Evolutionary conservation across 208 protist species (phyloP).

Genomic region (Trichomonas gallinae): DNA sequence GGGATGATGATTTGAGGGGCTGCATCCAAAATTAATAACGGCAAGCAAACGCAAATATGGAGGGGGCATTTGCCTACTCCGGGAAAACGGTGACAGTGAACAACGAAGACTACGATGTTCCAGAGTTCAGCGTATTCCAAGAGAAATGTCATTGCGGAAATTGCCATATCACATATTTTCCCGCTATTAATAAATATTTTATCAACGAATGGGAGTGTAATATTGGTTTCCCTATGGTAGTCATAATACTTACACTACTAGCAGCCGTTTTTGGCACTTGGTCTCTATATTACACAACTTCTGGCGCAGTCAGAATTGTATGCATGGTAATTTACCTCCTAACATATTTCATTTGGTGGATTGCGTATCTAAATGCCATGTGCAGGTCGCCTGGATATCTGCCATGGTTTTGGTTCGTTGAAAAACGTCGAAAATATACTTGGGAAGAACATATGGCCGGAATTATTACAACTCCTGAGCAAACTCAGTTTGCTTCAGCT

Average conservation of each 20-base stretch:
- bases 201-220: slow-evolving; percentile 11
- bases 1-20: background rate
- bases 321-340: background rate
- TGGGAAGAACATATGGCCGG: background rate
- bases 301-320: background rate
- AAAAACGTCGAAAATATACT: background rate
- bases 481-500: background rate
- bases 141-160: background rate
- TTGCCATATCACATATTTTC: background rate
- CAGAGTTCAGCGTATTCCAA: background rate
- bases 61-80: background rate
- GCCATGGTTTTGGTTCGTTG: background rate
- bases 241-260: background rate
- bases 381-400: background rate
- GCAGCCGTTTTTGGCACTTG: background rate
- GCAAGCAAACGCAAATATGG: background rate
- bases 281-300: background rate
- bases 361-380: background rate
- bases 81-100: background rate
- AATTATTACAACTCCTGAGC: background rate
- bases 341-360: background rate
- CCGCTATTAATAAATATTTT: background rate
- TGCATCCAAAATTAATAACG: background rate
- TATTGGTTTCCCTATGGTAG: background rate
- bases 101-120: background rate